Base-by-base conservation (phyloP, 129 eudicot species). In the Rutidosis leptorrhynchoides region DNA sequence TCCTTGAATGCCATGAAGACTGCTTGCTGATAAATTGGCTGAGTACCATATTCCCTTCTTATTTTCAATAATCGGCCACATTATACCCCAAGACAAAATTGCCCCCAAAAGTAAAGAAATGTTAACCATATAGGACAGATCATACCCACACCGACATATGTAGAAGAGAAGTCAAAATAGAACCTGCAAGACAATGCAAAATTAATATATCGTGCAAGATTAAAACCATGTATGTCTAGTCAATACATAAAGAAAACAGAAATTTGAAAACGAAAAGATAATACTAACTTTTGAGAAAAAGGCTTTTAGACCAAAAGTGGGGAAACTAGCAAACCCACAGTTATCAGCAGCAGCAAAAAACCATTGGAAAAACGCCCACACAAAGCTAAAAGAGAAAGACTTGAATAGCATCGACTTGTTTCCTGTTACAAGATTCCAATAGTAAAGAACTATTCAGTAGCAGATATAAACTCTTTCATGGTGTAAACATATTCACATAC, bases 81-180 rank as follows among this genome's bases (percentile, higher is more conserved):
- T 51, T 64, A 85, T 76, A 11, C 85, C 87, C 91, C 91, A 85
- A 21, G 91, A 85, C 49, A 85, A 14, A 7, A 82, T 83, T 12
- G 87, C 87, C 21, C 91, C 91, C 24, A 85, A 1, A 15, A 85
- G 79, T 62, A 85, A 58, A 11, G 91, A 85, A 8, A 82, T 43
- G 64, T 85, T 84, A 14, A 85, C 85, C 80, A 79, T 79, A 72
- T 79, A 72, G 37, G 87, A 48, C 87, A 82, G 12, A 85, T 79
- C 91, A 85, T 82, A 20, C 91, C 87, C 10, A 83, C 87, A 48
- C 91, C 91, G 72, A 85, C 83, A 63, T 82, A 85, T 16, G 87
- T 79, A 20, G 84, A 59, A 1, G 83, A 77, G 80, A 85, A 85
- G 73, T 82, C 87, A 71, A 85, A 85, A 53, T 82, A 85, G 77